phyloP scores from a whole-genome alignment of 176 grass and related monocot species.

The Echinochloa phyllopogon region DNA sequence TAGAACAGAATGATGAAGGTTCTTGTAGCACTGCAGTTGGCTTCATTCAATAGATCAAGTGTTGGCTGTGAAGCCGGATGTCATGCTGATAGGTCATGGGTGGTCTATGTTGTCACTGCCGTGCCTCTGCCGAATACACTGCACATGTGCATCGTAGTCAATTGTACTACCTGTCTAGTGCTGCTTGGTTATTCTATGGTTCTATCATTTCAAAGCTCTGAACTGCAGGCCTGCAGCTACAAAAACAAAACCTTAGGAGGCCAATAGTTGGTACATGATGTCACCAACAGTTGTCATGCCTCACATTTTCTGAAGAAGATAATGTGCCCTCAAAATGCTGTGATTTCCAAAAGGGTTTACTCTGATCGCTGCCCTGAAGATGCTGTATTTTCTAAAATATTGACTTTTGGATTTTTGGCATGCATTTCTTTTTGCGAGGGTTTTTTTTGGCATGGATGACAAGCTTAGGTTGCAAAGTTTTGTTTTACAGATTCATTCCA shows the following conservation, averaged over 20 bases:
- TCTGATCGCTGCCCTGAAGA: not conserved
- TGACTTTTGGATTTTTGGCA: not conserved
- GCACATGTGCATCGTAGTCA: constrained; percentile 31
- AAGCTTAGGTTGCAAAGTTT: not conserved
- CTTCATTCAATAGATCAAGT: not conserved
- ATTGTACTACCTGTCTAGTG: not conserved
- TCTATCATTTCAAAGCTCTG: constrained; percentile 27
- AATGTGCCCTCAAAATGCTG: not conserved
- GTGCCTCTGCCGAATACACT: not conserved
- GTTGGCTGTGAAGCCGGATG: not conserved
- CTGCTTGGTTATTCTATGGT: not conserved
- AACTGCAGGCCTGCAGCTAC: constrained; percentile 15
- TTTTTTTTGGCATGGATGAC: not conserved
- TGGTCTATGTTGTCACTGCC: constrained; percentile 21
- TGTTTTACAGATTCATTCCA: not conserved
- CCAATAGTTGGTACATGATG: constrained; percentile 19
- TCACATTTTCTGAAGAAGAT: constrained; percentile 34
- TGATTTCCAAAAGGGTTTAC: constrained; percentile 6
- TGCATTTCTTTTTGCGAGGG: too few species aligned
- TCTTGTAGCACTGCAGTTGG: constrained; percentile 36
- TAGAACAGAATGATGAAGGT: constrained; percentile 43
- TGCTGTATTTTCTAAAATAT: constrained; percentile 20
- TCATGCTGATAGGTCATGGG: constrained; percentile 17
- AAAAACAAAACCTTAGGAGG: not conserved
- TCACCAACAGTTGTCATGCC: constrained; percentile 10